These are phyloP conservation scores for Trapa bicornis DNA, from an alignment of 345 rosid species.

Conservation along the genomic window DNA sequence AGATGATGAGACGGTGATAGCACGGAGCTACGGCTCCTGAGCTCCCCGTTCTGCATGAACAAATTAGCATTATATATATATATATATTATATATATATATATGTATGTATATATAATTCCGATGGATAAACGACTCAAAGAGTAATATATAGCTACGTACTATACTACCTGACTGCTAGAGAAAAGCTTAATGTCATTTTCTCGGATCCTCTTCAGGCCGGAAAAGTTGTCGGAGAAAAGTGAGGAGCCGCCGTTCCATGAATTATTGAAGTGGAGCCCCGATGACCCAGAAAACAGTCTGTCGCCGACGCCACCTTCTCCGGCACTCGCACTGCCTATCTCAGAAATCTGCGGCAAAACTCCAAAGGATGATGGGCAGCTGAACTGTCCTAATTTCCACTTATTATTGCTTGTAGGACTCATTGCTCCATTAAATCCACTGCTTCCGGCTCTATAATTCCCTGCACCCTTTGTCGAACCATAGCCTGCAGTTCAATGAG, in stretches of 20 bases:
- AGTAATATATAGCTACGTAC: too few relatives aligned
- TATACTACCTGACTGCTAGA: constrained; percentile 36
- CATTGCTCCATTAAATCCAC: constrained; percentile 32
- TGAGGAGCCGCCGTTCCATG: constrained; percentile 56
- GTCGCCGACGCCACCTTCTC: constrained; percentile 14
- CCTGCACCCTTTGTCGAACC: constrained; percentile 32
- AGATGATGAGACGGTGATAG: constrained; percentile 26
- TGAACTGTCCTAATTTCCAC: constrained; percentile 37
- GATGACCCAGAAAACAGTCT: constrained; percentile 15
- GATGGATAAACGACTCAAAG: too few relatives aligned
- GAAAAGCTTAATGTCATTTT: constrained; percentile 23
- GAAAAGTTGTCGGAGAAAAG: constrained; percentile 30
- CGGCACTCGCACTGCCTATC: constrained; percentile 24
- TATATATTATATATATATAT: too few relatives aligned
- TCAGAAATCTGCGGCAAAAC: constrained; percentile 66
- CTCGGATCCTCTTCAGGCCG: constrained; percentile 37
- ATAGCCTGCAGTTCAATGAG: constrained; percentile 35
- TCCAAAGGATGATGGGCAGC: constrained; percentile 57
- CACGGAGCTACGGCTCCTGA: constrained; percentile 20
- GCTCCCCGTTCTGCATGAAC: constrained; percentile 27
- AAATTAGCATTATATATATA: constrained; percentile 7
- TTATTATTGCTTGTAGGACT: constrained; percentile 24
- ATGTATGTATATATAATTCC: too few relatives aligned
- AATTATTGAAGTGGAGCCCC: constrained; percentile 29
- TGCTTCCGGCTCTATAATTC: constrained; percentile 26